Percentiles rank a stretch among this genome's conserved stretches.
Evolutionary conservation across 116 monocot species (phyloP).

Genomic region (Zostera marina): DNA sequence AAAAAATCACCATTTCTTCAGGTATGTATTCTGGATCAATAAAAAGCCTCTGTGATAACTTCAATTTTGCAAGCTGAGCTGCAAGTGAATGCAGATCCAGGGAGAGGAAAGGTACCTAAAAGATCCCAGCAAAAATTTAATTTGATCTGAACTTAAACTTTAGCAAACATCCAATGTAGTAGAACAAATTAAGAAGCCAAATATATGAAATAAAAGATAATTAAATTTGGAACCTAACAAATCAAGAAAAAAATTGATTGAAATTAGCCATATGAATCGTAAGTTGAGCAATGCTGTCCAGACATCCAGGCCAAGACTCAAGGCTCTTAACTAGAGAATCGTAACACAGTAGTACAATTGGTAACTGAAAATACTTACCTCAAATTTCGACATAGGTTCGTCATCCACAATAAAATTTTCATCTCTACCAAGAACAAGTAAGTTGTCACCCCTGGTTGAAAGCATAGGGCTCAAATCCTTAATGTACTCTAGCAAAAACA

Average conservation of each 20-base stretch:
- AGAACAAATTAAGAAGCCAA: too few species aligned
- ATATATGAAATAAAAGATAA: too few species aligned
- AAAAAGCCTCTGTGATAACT: constrained; percentile 62
- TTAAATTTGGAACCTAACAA: too few species aligned
- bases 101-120: constrained; percentile 74
- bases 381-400: constrained; percentile 30
- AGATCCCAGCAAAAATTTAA: too few species aligned
- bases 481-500: constrained; percentile 30
- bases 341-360: neutral
- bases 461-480: constrained; percentile 40
- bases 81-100: constrained; percentile 64
- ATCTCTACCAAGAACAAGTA: constrained; percentile 35
- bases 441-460: constrained; percentile 32
- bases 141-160: too few species aligned
- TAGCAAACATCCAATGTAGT: too few species aligned
- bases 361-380: constrained; percentile 21
- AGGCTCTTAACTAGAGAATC: too few species aligned
- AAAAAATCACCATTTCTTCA: constrained; percentile 40
- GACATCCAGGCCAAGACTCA: too few species aligned
- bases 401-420: constrained; percentile 76
- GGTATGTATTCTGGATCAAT: constrained; percentile 55
- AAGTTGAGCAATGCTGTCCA: too few species aligned
- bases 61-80: constrained; percentile 57
- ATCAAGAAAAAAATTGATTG: too few species aligned
- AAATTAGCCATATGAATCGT: too few species aligned